Conservation (phyloP, 805 yeast species). For the Cyberlindnera americana region DNA sequence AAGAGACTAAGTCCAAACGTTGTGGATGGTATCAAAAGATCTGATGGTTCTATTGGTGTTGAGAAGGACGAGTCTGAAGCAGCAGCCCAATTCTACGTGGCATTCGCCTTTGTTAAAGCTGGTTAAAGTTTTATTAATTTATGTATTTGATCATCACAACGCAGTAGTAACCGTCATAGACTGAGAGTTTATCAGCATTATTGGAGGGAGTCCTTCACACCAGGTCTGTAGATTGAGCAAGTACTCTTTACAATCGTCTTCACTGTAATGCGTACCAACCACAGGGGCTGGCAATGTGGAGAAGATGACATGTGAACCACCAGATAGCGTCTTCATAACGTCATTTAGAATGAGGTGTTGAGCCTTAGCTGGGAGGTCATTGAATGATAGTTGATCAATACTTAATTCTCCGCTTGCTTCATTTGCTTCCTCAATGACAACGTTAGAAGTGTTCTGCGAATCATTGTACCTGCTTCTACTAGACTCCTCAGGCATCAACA, state of each 20-base stretch:
- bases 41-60: conserved; percentile 71
- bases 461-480: conserved; percentile 16
- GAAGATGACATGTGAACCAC: conserved; percentile 68
- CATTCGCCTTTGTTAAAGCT: conserved; percentile 74
- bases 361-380: conserved; percentile 86
- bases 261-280: conserved; percentile 72
- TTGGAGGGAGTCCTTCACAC: conserved; percentile 81
- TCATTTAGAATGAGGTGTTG: conserved; percentile 89
- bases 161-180: conserved; percentile 97
- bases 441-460: no score
- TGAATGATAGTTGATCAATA: conserved; percentile 51
- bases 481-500: conserved; percentile 48
- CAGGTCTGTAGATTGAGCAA: conserved; percentile 73
- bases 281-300: conserved; percentile 90
- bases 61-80: conserved; percentile 89
- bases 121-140: conserved; percentile 1
- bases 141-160: conserved; percentile 36
- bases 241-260: conserved; percentile 68
- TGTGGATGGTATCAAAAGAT: conserved; percentile 64
- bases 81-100: conserved; percentile 69
- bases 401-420: conserved; percentile 19
- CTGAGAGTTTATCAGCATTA: conserved; percentile 79
- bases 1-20: conserved; percentile 54
- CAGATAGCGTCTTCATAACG: conserved; percentile 66
- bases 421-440: neutral